Base-by-base conservation (phyloP, 2,329 filamentous ascomycete genomes). In the Coleophoma cylindrospora region DNA sequence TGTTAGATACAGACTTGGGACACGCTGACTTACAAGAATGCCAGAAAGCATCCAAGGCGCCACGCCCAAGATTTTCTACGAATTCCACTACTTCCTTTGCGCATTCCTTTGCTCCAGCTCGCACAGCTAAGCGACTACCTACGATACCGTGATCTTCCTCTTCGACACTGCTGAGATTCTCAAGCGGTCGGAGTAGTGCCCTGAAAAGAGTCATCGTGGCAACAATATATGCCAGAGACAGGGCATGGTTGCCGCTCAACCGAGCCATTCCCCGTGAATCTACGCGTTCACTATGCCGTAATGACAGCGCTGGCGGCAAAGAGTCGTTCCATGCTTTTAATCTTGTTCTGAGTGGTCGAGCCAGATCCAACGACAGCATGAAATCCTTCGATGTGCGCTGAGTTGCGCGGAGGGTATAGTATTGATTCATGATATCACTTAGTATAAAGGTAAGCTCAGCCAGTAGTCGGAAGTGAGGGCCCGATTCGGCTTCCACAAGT, bases 131-230 rank as follows among this genome's bases (percentile, higher is more conserved):
- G 12, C 60, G 49, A 19, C 57, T 57, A 4, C 54, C 54, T 4
- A 56, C 47, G 13, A 57, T 57, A 11, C 53, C 50, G 33, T 54
- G 57, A 41, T 62, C 55, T 17, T 59, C 58, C 43, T 62, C 60
- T 45, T 63, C 58, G 10, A 57, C 43, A 22, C 49, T 53, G 6
- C 50, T 56, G 2, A 61, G 21, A 47, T 60, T 59, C n/a, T 64
- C 60, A 5, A 67, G 51, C 1, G 66, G 65, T 33, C 65, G 55
- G 2, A 67, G 50, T 2, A 68, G 53, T 5, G 65, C 66, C 1
- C 64, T 57, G 46, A 66, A 67, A 10, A 68, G 55, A 5, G 62
- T 66, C 63, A 68, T 67, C 8, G 62, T 63, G 7, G 65, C 64
- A 11, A 67, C 61, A 9, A 67, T 64, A 36, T 66, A 67, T 1